Evolutionary conservation across 148 eudicot species (phyloP), one percentile per base, ranked within the genome.

Genomic region (Persicaria maculosa): DNA sequence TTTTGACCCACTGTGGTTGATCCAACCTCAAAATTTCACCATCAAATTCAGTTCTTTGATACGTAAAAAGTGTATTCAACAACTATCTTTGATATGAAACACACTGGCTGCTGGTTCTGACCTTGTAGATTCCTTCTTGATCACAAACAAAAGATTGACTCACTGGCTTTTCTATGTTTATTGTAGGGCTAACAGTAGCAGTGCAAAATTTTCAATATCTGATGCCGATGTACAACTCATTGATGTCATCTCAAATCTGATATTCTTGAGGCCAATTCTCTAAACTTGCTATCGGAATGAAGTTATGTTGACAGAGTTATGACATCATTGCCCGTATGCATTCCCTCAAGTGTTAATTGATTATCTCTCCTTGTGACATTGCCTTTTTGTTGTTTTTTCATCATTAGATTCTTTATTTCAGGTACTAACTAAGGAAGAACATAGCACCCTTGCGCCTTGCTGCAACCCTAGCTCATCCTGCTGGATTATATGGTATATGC

Each of bases 401-500:
- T 53, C 22, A 22, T 20, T 20, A 17, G 64, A 20, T 58, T 20
- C 20, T 59, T 59, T 20, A 48, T 52, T 79, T 12, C 75, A 83
- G 98, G 96, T 93, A 74, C 80, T 93, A 74, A 72, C 98, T 1
- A 85, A 91, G 82, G 96, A 89, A 76, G 90, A 93, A 76, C 98
- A 91, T 74, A 81, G 79, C 79, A 72, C 74, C 25, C 88, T 93
- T 81, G 93, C 98, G 73, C 25, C 88, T 93, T 81, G 93, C 98
- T 79, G 90, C 96, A 80, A 86, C 89, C 73, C 98, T 96, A 67
- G 96, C 96, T 16, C 98, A 93, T 89, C 93, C 98, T 62, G 91
- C 93, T 53, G 98, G 91, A 65, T 79, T 93, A 75, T 87, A 85
- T 81, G 98, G 98, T 91, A 79, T 77, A 84, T 74, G 64, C 55